Evolutionary conservation across 75 land plant species (phyloP), one percentile per base, ranked within the genome.

Genomic region (Isoetes taiwanensis): DNA sequence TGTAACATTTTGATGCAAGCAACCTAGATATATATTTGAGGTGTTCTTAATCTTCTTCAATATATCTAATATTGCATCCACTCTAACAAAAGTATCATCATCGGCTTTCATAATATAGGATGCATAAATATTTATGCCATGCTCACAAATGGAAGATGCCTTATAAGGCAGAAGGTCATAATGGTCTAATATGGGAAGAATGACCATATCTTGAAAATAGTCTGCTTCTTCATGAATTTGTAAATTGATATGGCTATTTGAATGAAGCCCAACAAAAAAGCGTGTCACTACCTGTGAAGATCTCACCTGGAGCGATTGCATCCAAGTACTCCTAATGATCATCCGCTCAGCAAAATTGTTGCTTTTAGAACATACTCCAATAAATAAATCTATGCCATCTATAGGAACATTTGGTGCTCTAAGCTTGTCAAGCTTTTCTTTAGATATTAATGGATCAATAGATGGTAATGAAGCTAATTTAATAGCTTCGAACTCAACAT

Each of bases 21-120:
- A n/a, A n/a, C n/a, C n/a, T n/a, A n/a, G n/a, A n/a, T n/a, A n/a
- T n/a, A n/a, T n/a, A n/a, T n/a, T n/a, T n/a, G n/a, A n/a, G n/a
- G n/a, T n/a, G n/a, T n/a, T n/a, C n/a, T n/a, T n/a, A n/a, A n/a
- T n/a, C n/a, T n/a, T n/a, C n/a, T n/a, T n/a, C n/a, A n/a, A n/a
- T n/a, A n/a, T n/a, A 38, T 52, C 48, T 23, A 83, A 1, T 5
- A 91, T 65, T 10, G 75, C 69, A 62, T 86, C 89, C 23, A 87
- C 62, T 43, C 79, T 68, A n/a, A 91, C 84, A 79, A 83, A 91
- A 5, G 84, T 91, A 52, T 91, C 97, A 77, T 91, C 97, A 53
- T 91, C 97, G 42, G 89, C 80, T 34, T 91, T 91, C 89, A 91
- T 87, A 0, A 87, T n/a, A n/a, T n/a, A n/a, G n/a, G n/a, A n/a